Percentiles rank a stretch among this genome's conserved stretches.
Conservation (phyloP, 192 early-diverging fungal species). For the Bifiguratus adelaidae region DNA sequence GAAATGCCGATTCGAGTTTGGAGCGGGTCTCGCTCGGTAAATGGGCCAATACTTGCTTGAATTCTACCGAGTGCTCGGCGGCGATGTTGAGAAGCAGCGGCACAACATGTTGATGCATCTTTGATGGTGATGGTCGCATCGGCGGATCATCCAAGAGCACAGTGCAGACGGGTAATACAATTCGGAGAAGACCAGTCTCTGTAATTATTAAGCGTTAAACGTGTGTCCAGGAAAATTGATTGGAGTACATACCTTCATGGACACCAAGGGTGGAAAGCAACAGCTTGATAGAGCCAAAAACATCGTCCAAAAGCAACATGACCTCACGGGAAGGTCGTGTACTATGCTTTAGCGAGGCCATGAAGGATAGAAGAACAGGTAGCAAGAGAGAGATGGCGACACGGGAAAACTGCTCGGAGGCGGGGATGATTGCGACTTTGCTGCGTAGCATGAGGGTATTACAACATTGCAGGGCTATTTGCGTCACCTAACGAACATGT, state of each 20-base stretch:
- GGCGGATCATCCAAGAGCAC: slow-evolving; percentile 19
- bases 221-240: not conserved
- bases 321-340: too few species aligned
- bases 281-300: too few species aligned
- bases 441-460: too few species aligned
- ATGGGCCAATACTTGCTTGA: slow-evolving; percentile 22
- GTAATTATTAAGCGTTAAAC: not conserved
- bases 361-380: too few species aligned
- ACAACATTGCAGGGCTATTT: too few species aligned
- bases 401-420: too few species aligned
- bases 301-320: too few species aligned
- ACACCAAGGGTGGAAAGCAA: too few species aligned
- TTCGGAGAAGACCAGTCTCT: slow-evolving; percentile 21
- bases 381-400: too few species aligned
- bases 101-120: slow-evolving; percentile 25
- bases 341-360: too few species aligned
- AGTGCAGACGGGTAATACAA: slow-evolving; percentile 33
- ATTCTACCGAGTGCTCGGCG: slow-evolving; percentile 19
- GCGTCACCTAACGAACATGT: too few species aligned
- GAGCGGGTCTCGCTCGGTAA: slow-evolving; percentile 23
- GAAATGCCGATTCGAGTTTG: slow-evolving; percentile 34
- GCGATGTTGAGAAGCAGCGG: slow-evolving; percentile 29
- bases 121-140: not conserved
- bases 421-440: too few species aligned
- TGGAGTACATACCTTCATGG: not conserved